Evolutionary conservation across 257 asterid species (phyloP), one percentile per base, ranked within the genome.

Genomic region (Scutellaria baicalensis): DNA sequence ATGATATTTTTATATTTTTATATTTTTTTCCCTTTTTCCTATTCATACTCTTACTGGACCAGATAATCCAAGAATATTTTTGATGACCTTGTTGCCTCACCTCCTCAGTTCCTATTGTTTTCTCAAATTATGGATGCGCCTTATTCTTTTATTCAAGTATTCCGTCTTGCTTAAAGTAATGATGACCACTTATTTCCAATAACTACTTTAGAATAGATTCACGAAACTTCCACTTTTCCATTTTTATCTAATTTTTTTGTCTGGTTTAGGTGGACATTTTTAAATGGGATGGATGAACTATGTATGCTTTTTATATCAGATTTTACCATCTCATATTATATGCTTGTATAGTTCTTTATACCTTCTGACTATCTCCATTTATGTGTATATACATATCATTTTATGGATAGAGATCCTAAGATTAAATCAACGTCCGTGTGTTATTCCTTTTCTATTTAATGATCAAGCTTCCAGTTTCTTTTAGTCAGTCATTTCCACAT

Each of bases 291-390:
- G 48, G 27, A 55, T 64, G 42, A 12, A 47, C 51, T 50, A 33
- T 50, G 0, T 27, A 10, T 58, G 23, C 27, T 66, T 48, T 74
- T 16, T 44, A 2, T 48, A 47, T 38, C 55, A 52, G 58, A 56
- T 63, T 65, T 20, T 65, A 38, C 68, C n/a, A 8, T 35, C 67
- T 55, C 63, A 51, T 57, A 58, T 18, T 21, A 14, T 35, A 8
- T 64, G 56, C 59, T 78, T 52, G 4, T 35, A 39, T 56, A 49
- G 69, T 62, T 77, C 69, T 65, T 62, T 7, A 31, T 2, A 14
- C 14, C 12, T 69, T 57, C 45, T 14, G 35, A 44, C 74, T 10
- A 43, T 44, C 20, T 59, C 17, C 66, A 21, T 42, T 23, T 31
- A 6, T 16, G 23, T 44, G 49, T 57, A 66, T 10, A 11, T 21